Evolutionary conservation across 2,329 filamentous ascomycete genomes (phyloP), one percentile per base, ranked within the genome.

Genomic region (Drechmeria coniospora): DNA sequence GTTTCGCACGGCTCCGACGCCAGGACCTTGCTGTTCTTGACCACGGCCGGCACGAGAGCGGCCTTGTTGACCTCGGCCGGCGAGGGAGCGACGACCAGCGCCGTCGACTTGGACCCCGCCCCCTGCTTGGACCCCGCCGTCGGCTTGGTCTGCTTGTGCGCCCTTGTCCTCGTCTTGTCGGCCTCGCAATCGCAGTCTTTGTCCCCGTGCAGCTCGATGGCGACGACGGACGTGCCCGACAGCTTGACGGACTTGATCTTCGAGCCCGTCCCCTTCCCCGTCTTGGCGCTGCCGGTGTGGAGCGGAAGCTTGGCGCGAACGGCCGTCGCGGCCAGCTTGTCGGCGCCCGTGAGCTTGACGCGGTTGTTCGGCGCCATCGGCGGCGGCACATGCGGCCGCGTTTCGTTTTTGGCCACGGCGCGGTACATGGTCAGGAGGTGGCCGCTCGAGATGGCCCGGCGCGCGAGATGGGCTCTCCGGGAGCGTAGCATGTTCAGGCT

Each of bases 351-450:
- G 15, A 39, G n/a, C n/a, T n/a, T 23, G 5, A 32, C 41, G 22
- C 9, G 20, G 6, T 24, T 16, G 17, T 20, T 27, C 21, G 35
- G 33, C 11, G 37, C 45, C 47, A 45, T 46, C 13, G 39, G 46
- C 2, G 57, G 57, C 1, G 59, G 56, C 4, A 31, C 43, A 1
- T 38, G 44, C 17, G 39, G 50, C 17, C 36, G 34, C 4, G 33
- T n/a, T n/a, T n/a, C 32, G 17, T 51, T 45, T 18, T 41, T 38
- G 15, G 36, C 32, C 9, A 57, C 35, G 30, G 49, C 43, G 24
- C 46, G 57, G 44, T 64, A 65, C 9, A 65, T 42, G 2, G 53
- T 62, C 12, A 65, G 46, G 6, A 63, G 48, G 21, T 47, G 38
- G 22, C 38, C 43, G 31, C 36, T 34, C 0, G 37, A 34, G 17